Percentiles rank a stretch among this genome's conserved stretches.
Evolutionary conservation across 495 filamentous ascomycete genomes (phyloP).

Genomic region (Tuber borchii): DNA sequence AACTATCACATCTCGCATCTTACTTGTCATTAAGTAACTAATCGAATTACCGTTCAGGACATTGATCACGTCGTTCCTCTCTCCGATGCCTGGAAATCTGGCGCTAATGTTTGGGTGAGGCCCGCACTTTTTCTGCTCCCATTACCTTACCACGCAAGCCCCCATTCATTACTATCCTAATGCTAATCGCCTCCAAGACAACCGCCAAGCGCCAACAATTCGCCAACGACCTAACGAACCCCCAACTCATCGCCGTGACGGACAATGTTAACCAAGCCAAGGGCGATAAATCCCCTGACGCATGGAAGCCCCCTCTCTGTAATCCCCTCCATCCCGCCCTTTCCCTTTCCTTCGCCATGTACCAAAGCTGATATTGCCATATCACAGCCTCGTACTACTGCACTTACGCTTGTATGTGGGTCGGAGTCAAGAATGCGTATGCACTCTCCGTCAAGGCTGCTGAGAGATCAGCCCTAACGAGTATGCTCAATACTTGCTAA

Average conservation of each 20-base stretch:
- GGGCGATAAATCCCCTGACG: slow-evolving; percentile 61
- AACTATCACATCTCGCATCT: neutral
- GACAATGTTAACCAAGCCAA: slow-evolving; percentile 66
- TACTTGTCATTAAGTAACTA: slow-evolving; percentile 3
- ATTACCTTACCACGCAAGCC: neutral
- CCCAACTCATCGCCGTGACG: slow-evolving; percentile 68
- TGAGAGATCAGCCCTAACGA: slow-evolving; percentile 57
- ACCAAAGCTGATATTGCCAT: slow-evolving; percentile 10
- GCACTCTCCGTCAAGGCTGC: slow-evolving; percentile 52
- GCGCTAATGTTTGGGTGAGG: slow-evolving; percentile 47
- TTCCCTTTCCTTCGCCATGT: neutral
- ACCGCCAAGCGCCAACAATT: slow-evolving; percentile 56
- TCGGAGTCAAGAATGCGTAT: slow-evolving; percentile 62
- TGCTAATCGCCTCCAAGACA: slow-evolving; percentile 47
- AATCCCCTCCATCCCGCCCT: slow-evolving; percentile 12
- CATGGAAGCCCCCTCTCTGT: slow-evolving; percentile 65
- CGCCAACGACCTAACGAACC: slow-evolving; percentile 64
- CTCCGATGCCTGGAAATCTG: slow-evolving; percentile 65
- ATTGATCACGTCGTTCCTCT: slow-evolving; percentile 73
- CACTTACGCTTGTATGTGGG: slow-evolving; percentile 66
- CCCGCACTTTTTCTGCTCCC: no score
- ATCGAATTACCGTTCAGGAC: slow-evolving; percentile 43
- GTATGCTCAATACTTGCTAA: slow-evolving; percentile 62
- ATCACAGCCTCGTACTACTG: slow-evolving; percentile 56
- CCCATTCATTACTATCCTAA: neutral